Conservation (phyloP, 2,329 filamentous ascomycete species). For the Coniosporium tulheliwenetii region DNA sequence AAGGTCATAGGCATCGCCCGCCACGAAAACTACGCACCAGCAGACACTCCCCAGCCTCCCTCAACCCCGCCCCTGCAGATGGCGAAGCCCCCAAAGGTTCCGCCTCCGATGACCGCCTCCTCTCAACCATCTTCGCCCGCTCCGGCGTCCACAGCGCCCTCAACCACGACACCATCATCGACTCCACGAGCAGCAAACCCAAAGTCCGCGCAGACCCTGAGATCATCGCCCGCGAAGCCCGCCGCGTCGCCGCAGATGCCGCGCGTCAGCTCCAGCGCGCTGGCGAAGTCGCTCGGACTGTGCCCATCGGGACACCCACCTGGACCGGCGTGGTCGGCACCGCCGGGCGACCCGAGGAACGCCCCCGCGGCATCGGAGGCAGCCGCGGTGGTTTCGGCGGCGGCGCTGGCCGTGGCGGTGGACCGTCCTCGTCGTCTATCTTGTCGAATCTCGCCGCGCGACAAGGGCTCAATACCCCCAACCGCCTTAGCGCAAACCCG, state of each 20-base stretch:
- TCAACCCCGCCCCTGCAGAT: constrained; percentile 8
- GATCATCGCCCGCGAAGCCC: constrained; percentile 70
- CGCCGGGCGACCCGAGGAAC: constrained; percentile 52
- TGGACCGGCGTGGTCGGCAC: constrained; percentile 83
- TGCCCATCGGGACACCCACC: constrained; percentile 74
- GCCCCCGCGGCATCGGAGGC: constrained; percentile 16
- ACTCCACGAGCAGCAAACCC: constrained; percentile 57
- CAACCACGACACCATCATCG: constrained; percentile 84
- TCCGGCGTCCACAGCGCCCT: constrained; percentile 81
- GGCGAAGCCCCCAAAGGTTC: constrained; percentile 12
- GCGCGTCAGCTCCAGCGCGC: constrained; percentile 61
- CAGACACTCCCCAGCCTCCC: constrained; percentile 4
- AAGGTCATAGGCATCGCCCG: constrained; percentile 25
- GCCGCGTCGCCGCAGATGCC: constrained; percentile 61
- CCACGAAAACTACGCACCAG: constrained; percentile 24
- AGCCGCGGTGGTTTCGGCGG: constrained; percentile 13
- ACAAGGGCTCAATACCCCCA: constrained; percentile 14
- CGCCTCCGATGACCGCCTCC: constrained; percentile 54
- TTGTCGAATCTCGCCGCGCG: constrained; percentile 26
- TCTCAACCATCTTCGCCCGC: constrained; percentile 77
- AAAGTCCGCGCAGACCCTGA: constrained; percentile 58
- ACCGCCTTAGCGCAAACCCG: constrained; percentile 1
- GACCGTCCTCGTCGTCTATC: constrained; percentile 23
- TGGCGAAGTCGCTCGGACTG: constrained; percentile 51
- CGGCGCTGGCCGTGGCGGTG: constrained; percentile 19